Evolutionary conservation across 2,329 filamentous ascomycete genomes (phyloP), one percentile per base, ranked within the genome.

Genomic region (Scedosporium minutisporum): DNA sequence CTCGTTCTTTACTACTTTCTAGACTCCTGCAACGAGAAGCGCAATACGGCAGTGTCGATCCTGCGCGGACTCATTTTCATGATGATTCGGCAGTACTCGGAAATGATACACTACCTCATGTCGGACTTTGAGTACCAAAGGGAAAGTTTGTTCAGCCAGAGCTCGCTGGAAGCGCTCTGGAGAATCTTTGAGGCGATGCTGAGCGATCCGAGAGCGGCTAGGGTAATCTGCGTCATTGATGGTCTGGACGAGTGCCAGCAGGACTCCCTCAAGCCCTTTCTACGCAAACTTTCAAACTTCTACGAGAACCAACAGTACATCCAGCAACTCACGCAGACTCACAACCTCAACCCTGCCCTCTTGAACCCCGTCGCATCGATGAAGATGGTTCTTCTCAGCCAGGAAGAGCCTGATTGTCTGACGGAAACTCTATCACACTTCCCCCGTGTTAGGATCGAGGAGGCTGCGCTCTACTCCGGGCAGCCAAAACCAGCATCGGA

Each of bases 1-100:
- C 66, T 66, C 1, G 63, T 70, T 2, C 63, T 64, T 4, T 69
- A 68, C 57, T 69, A 69, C 60, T 70, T 70, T 62, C 68, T 66
- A 58, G 66, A 70, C 62, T 68, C 67, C 1, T 59, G 61, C 42
- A 67, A 64, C 58, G 63, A 68, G 12, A 65, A 51, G 46, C 68
- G 65, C 14, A 68, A 66, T 41, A 68, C 67, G 2, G 67, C 68
- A 21, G 66, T 64, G 4, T 63, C 66, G n/a, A 57, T 70, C n/a
- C 18, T 69, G 25, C 55, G 68, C 33, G 68, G 68, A 1, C 68
- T 70, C 60, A 64, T 70, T 42, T 44, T 58, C 14, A 66, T 68
- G 57, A 63, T 70, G 6, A 55, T 68, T 7, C 55, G 66, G 29
- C 64, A 68, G 59, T 64, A 68, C 23, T 61, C 63, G 14, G 51